Base-by-base conservation (phyloP, 2,329 filamentous ascomycete species). In the Harringtonia aguacate region DNA sequence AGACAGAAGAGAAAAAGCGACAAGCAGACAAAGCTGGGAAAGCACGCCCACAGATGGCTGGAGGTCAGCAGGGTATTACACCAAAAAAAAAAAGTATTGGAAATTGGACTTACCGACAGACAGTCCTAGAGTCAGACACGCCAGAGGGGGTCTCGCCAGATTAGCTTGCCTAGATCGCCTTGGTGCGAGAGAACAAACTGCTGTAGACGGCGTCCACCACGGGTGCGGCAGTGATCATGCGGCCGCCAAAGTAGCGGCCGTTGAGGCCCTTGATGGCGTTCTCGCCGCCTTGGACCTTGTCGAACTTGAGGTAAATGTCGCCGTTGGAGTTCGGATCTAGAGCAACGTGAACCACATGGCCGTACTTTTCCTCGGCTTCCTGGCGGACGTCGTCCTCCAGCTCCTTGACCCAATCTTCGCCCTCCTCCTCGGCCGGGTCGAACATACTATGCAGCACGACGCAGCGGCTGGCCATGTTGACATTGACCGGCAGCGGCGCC, bases 151-250 rank as follows among this genome's bases (percentile, higher is more conserved):
- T 31, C 21, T 27, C 17, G n/a, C 36, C 27, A 31, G 7, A 73
- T 75, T 76, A 77, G 72, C 69, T 39, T 68, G 70, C 24, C 73
- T 68, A 89, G 56, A 88, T 85, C 63, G 84, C 84, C 66, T 84
- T 84, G 56, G 84, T 86, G 63, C 85, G 82, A 65, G 84, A 85
- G 72, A 92, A 95, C 67, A 94, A 79, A 75, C 85, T 94, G 79
- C 86, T 92, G 79, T 97, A 98, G 69, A 98, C 87, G 59, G 90
- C 90, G 67, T 98, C 92, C 64, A 97, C 90, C 68, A 98, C 87
- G 63, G 89, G 92, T 52, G 88, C 84, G 56, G 90, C 92, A 61
- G 85, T 90, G 64, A 98, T 94, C 72, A 86, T 87, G 58, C 82
- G 79, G 58, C 86, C 86, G 60, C 87, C 92, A 66, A 98, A 98